phyloP scores from a whole-genome alignment of 352 stramenopile genomes.

The Globisporangium iwayamae region DNA sequence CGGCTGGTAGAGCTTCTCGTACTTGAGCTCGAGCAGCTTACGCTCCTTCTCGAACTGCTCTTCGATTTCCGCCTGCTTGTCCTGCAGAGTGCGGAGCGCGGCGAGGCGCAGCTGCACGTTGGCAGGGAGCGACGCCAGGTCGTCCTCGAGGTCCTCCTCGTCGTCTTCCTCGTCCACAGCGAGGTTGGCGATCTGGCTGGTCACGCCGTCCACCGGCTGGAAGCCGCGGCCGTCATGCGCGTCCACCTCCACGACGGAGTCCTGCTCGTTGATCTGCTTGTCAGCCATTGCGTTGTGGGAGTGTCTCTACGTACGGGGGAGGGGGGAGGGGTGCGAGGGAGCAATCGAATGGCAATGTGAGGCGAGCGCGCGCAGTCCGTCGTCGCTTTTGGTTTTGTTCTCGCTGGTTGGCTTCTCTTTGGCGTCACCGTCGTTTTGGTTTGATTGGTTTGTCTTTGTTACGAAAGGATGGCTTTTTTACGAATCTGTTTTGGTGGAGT shows the following conservation, averaged over 20 bases:
- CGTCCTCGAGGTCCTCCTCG: constrained; percentile 45
- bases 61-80: constrained; percentile 71
- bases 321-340: neutral
- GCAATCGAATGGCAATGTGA: constrained; percentile 17
- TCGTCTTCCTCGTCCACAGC: constrained; percentile 21
- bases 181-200: constrained; percentile 37
- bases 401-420: constrained; percentile 1
- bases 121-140: constrained; percentile 57
- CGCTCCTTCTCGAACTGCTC: constrained; percentile 86
- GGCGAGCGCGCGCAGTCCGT: neutral
- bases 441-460: constrained; percentile 16
- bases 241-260: constrained; percentile 63
- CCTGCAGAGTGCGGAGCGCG: constrained; percentile 70
- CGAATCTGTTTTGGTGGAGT: neutral
- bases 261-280: constrained; percentile 36
- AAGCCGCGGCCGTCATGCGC: constrained; percentile 58
- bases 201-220: constrained; percentile 45
- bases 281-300: constrained; percentile 28
- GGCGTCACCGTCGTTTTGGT: constrained; percentile 1
- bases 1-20: constrained; percentile 85
- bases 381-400: neutral
- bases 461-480: constrained; percentile 5
- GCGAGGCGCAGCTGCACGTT: constrained; percentile 72
- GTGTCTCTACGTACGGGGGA: neutral
- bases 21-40: constrained; percentile 81